Evolutionary conservation across 192 early-diverging fungal genomes (phyloP), one percentile per base, ranked within the genome.

Genomic region (Spizellomyces sp.): DNA sequence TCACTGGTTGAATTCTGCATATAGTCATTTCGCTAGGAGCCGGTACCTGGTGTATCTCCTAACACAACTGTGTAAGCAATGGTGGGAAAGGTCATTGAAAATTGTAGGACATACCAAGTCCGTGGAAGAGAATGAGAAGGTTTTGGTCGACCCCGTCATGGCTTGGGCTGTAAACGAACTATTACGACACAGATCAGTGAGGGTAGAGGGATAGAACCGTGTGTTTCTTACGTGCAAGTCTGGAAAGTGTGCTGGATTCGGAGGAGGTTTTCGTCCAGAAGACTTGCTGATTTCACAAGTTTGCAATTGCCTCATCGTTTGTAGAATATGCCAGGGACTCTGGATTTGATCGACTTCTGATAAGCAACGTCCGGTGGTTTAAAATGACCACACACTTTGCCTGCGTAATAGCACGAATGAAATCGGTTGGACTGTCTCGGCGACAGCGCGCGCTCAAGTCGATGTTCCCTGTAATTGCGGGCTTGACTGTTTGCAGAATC

Each of bases 101-200:
- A 36, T 36, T 9, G 14, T 5, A 42, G 5, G 14, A 62, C 66
- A 60, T 46, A 72, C 92, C 92, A 5, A 93, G 78, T 10, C 92
- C 92, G 70, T 93, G 92, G 36, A 92, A 81, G 14, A 92, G 79
- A 17, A 93, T 70, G 19, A 93, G 83, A 12, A 91, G 76, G 74
- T 92, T 90, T 61, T 74, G 61, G 57, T 92, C 87, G 1, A 73
- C 62, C n/a, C 76, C 75, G 55, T 75, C 73, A 6, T 9, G 8
- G 60, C 58, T 62, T 5, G 65, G 45, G 12, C 19, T 8, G 52
- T 68, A 75, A 45, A 75, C 36, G 42, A 61, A 68, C 58, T 67
- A 44, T 15, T 41, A 4, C 15, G 36, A 19, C 14, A 61, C 4
- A 61, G 15, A 42, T 61, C 17, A 56, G 54, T 4, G 6, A 56